phyloP scores from a whole-genome alignment of 306 rosid genomes.

The Dryas drummondii region DNA sequence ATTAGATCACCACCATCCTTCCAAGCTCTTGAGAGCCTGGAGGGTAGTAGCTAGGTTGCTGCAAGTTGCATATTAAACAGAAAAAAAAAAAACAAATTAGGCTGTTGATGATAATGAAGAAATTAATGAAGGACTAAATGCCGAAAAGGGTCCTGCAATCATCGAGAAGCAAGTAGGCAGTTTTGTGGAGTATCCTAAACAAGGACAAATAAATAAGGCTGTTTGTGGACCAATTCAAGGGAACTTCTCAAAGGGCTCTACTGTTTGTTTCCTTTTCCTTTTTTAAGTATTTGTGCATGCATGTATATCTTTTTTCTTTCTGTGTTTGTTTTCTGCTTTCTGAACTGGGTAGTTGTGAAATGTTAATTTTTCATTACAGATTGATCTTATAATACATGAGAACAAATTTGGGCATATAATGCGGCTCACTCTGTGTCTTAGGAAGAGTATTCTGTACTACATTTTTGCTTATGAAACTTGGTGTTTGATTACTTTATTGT shows the following conservation, averaged over 20 bases:
- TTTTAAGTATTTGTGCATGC: constrained; percentile 5
- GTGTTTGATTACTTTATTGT: background rate
- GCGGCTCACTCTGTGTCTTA: background rate
- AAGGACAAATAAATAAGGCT: background rate
- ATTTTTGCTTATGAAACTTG: background rate
- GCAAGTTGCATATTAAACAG: background rate
- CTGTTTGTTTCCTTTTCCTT: background rate
- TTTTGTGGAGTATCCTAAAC: too few relatives aligned
- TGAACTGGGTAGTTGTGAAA: background rate
- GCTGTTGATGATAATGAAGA: constrained; percentile 4
- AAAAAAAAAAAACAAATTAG: background rate
- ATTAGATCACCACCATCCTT: constrained; percentile 26
- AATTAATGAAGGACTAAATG: background rate
- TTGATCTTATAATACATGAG: background rate
- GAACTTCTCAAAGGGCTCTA: background rate
- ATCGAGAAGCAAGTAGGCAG: constrained; percentile 1
- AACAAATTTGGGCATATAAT: background rate
- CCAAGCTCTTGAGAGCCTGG: background rate
- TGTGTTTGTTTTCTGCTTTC: background rate
- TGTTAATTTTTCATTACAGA: background rate
- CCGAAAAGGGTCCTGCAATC: background rate
- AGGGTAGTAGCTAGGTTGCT: background rate
- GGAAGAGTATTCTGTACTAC: background rate
- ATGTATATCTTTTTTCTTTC: background rate
- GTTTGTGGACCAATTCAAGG: background rate